phyloP scores from a whole-genome alignment of 2,329 filamentous ascomycete genomes.

The Ophiosphaerella narmari region DNA sequence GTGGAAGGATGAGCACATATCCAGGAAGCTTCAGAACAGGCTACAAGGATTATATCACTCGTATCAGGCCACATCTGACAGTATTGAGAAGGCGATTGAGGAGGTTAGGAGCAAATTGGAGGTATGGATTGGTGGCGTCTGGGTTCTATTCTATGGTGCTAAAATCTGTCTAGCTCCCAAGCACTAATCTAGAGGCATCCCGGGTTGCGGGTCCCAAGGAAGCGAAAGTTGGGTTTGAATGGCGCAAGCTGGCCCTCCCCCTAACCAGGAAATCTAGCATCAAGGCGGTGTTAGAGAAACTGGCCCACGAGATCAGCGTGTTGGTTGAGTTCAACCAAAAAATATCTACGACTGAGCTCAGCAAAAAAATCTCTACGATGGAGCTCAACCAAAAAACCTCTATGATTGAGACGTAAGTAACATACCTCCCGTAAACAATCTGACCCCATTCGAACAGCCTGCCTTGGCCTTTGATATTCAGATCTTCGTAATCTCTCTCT shows the following conservation, averaged over 20 bases:
- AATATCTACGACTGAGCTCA: too few relatives aligned
- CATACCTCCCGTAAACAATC: too few relatives aligned
- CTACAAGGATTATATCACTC: constrained; percentile 42
- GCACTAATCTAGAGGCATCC: constrained; percentile 44
- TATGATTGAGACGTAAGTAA: constrained; percentile 34
- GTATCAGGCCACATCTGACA: constrained; percentile 41
- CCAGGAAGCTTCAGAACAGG: constrained; percentile 34
- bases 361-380: too few relatives aligned
- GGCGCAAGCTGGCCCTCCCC: constrained; percentile 42
- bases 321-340: too few relatives aligned
- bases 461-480: too few relatives aligned
- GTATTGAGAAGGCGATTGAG: constrained; percentile 42
- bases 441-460: too few relatives aligned
- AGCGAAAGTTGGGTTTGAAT: constrained; percentile 37
- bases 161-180: constrained; percentile 29
- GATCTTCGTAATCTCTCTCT: too few relatives aligned
- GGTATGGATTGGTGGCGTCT: constrained; percentile 15
- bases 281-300: constrained; percentile 41
- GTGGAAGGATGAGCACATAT: constrained; percentile 40
- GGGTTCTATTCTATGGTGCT: constrained; percentile 17
- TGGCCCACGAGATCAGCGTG: constrained; percentile 25
- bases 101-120: constrained; percentile 44
- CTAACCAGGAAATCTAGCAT: constrained; percentile 46
- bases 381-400: too few relatives aligned
- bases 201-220: constrained; percentile 41